phyloP scores from a whole-genome alignment of 1,139 yeast species.

The Suhomyces coccinellae region DNA sequence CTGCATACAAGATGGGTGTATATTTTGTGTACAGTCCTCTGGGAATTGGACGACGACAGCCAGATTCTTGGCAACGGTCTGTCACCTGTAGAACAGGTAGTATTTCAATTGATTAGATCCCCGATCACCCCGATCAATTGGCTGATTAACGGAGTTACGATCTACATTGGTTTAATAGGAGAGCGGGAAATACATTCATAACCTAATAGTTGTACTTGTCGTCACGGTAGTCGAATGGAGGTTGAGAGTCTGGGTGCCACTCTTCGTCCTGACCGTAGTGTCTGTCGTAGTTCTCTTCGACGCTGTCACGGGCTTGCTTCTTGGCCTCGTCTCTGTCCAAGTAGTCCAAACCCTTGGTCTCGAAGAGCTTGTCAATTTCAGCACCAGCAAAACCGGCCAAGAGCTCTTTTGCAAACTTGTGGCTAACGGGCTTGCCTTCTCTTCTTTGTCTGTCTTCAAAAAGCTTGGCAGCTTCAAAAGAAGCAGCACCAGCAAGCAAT shows the following conservation, averaged over 20 bases:
- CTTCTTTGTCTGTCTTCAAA: slow-evolving; percentile 36
- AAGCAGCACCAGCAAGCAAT: slow-evolving; percentile 36
- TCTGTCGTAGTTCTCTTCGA: slow-evolving; percentile 26
- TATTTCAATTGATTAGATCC: no score
- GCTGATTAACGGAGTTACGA: no score
- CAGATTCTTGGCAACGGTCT: neutral
- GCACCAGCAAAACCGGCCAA: slow-evolving; percentile 35
- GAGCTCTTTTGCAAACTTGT: slow-evolving; percentile 32
- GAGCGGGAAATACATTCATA: neutral
- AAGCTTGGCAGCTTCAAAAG: slow-evolving; percentile 34
- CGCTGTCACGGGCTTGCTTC: slow-evolving; percentile 26
- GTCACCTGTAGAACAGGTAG: neutral
- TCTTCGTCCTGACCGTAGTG: slow-evolving; percentile 30
- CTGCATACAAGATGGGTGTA: neutral
- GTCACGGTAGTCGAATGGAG: slow-evolving; percentile 30
- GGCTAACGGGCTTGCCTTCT: slow-evolving; percentile 35
- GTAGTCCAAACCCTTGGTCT: slow-evolving; percentile 37
- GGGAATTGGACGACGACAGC: no score
- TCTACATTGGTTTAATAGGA: no score
- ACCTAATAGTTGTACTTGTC: slow-evolving; percentile 20
- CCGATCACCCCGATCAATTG: no score
- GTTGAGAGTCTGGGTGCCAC: slow-evolving; percentile 31
- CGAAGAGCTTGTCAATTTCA: slow-evolving; percentile 37
- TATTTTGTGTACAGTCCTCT: no score
- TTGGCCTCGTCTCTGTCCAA: slow-evolving; percentile 30